A percentile compares a stretch with the other conserved stretches of the same genome.
These are phyloP conservation scores for Dentipellis sp. DNA, from an alignment of 768 basidiomycete genomes.

Conservation along the genomic window DNA sequence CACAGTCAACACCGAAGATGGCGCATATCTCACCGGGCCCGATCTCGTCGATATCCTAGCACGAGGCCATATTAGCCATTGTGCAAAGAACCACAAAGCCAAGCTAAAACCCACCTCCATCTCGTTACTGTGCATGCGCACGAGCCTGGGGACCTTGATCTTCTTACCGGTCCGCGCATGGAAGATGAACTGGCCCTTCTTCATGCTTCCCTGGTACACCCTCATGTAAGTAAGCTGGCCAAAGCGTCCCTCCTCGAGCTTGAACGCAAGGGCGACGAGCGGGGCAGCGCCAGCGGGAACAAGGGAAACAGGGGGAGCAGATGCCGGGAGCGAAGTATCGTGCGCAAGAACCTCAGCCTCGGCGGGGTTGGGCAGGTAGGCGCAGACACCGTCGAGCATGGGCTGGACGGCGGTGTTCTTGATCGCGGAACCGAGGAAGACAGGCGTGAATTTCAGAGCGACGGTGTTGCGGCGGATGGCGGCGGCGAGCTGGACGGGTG, in stretches of 20 bases:
- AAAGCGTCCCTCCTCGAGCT: conserved; percentile 94
- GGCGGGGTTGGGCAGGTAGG: conserved; percentile 87
- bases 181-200: conserved; percentile 76
- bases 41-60: conserved; percentile 82
- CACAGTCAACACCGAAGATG: conserved; percentile 98
- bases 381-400: conserved; percentile 87
- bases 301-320: conserved; percentile 64
- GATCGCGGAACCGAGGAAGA: conserved; percentile 94
- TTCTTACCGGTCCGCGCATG: conserved; percentile 95
- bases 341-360: conserved; percentile 75
- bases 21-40: conserved; percentile 99
- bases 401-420: conserved; percentile 96
- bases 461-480: conserved; percentile 90
- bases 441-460: conserved; percentile 85
- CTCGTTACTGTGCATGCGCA: conserved; percentile 97
- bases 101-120: conserved; percentile 71
- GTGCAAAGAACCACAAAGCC: not conserved
- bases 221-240: conserved; percentile 98
- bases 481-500: conserved; percentile 59
- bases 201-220: conserved; percentile 92
- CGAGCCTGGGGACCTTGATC: conserved; percentile 92
- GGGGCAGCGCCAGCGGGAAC: conserved; percentile 80
- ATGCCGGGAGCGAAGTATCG: conserved; percentile 61
- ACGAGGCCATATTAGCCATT: not conserved
- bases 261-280: conserved; percentile 92